Conservation (phyloP, 208 protist species). For the Leishmania martiniquensis region DNA sequence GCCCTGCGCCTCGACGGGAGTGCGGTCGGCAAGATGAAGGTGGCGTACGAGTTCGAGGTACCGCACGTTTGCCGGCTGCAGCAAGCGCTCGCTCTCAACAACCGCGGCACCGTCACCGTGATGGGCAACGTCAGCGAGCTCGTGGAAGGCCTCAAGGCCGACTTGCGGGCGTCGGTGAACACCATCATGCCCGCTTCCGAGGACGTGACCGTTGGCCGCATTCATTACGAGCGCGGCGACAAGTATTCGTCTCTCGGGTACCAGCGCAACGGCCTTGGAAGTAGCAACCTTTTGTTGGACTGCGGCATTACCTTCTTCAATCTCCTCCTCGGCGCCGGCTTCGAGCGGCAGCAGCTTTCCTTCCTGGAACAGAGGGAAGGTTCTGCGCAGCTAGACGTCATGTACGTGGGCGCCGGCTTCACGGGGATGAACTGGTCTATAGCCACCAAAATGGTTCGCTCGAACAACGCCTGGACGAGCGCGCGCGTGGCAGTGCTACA, state of each 20-base stretch:
- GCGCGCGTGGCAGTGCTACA: slow-evolving; percentile 77
- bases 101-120: slow-evolving; percentile 52
- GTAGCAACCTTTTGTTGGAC: slow-evolving; percentile 85
- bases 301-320: slow-evolving; percentile 86
- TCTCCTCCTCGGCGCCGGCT: slow-evolving; percentile 76
- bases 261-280: slow-evolving; percentile 86
- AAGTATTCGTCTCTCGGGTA: slow-evolving; percentile 75
- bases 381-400: slow-evolving; percentile 63
- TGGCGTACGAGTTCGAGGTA: slow-evolving; percentile 58
- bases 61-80: slow-evolving; percentile 72
- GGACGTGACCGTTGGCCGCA: slow-evolving; percentile 62
- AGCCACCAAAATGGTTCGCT: slow-evolving; percentile 74
- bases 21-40: slow-evolving; percentile 79
- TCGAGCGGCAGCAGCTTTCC: slow-evolving; percentile 81
- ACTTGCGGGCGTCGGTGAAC: slow-evolving; percentile 65
- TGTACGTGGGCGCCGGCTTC: slow-evolving; percentile 85
- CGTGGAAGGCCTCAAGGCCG: slow-evolving; percentile 68
- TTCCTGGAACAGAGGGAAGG: slow-evolving; percentile 80
- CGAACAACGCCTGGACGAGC: slow-evolving; percentile 68
- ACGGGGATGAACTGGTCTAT: slow-evolving; percentile 82
- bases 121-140: slow-evolving; percentile 55
- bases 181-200: slow-evolving; percentile 83
- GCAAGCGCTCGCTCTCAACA: slow-evolving; percentile 69
- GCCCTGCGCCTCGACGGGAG: slow-evolving; percentile 59
- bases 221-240: slow-evolving; percentile 75